These are phyloP conservation scores for Fusarium nisikadoi DNA, from an alignment of 2,329 filamentous ascomycete species.

Conservation along the genomic window DNA sequence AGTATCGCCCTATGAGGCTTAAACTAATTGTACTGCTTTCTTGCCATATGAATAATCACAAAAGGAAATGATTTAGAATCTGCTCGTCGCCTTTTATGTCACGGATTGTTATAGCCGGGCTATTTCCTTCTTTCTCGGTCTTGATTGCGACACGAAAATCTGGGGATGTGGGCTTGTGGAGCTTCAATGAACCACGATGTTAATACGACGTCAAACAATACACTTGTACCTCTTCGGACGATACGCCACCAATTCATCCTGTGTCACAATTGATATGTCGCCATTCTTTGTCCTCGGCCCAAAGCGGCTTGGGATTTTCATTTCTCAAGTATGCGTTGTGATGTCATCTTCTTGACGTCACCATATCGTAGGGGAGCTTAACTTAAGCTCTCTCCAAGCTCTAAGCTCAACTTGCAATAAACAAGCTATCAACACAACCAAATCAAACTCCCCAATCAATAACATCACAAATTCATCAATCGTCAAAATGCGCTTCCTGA, in stretches of 20 bases:
- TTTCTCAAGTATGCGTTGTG: constrained; percentile 5
- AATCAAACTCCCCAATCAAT: rapidly evolving
- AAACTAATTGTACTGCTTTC: too few relatives aligned
- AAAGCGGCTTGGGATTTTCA: not conserved
- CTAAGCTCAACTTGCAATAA: not conserved
- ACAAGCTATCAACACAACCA: not conserved
- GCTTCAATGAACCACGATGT: not conserved
- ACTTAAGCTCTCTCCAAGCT: constrained; percentile 6
- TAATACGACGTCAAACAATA: not conserved
- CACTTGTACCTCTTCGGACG: not conserved
- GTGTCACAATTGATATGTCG: not conserved
- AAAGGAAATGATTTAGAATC: too few relatives aligned
- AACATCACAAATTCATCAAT: rapidly evolving
- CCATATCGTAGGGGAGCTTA: constrained; percentile 10
- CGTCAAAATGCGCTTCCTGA: constrained; percentile 25
- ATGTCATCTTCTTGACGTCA: constrained; percentile 43
- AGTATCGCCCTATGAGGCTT: too few relatives aligned
- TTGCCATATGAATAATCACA: too few relatives aligned
- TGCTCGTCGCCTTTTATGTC: too few relatives aligned
- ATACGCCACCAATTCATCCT: not conserved
- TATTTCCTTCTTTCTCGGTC: too few relatives aligned
- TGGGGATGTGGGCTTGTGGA: constrained; percentile 4
- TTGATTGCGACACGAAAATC: not conserved
- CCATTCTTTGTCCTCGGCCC: not conserved
- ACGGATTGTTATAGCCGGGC: too few relatives aligned